A percentile compares a stretch with the other conserved stretches of the same genome.
phyloP scores from a whole-genome alignment of 192 early-diverging fungal genomes.

The Linderina pennispora region DNA sequence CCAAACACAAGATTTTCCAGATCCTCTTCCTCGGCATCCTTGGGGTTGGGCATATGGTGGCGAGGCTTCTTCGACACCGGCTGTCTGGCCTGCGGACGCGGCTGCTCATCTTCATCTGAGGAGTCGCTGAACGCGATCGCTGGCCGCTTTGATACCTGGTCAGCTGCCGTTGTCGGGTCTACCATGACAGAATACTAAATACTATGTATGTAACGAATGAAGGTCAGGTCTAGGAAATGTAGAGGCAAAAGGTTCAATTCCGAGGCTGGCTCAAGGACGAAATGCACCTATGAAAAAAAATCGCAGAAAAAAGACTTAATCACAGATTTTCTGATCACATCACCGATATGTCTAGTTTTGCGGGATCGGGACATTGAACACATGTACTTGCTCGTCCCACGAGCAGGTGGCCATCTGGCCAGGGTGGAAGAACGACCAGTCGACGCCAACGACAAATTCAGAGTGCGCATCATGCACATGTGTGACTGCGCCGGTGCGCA shows the following conservation, averaged over 20 bases:
- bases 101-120: background rate
- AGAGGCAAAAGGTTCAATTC: no score
- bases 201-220: background rate
- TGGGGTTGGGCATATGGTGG: slow-evolving; percentile 25
- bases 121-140: background rate
- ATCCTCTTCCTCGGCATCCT: slow-evolving; percentile 63
- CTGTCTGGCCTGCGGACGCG: background rate
- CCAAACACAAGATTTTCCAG: slow-evolving; percentile 78
- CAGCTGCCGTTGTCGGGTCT: background rate
- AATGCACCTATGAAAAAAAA: no score
- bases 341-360: background rate
- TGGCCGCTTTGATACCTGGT: background rate
- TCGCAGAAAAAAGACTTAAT: no score
- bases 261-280: no score
- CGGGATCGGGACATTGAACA: slow-evolving; percentile 43
- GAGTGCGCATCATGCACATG: slow-evolving; percentile 80
- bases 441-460: slow-evolving; percentile 96
- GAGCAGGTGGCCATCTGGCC: slow-evolving; percentile 88
- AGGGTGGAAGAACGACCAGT: slow-evolving; percentile 84
- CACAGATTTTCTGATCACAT: no score
- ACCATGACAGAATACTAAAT: background rate
- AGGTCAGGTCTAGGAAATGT: background rate
- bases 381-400: slow-evolving; percentile 89
- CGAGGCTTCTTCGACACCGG: slow-evolving; percentile 5
- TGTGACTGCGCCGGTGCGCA: slow-evolving; percentile 42